These are phyloP conservation scores for Phaeosphaeria sp. DNA, from an alignment of 2,329 filamentous ascomycete genomes.

Conservation along the genomic window DNA sequence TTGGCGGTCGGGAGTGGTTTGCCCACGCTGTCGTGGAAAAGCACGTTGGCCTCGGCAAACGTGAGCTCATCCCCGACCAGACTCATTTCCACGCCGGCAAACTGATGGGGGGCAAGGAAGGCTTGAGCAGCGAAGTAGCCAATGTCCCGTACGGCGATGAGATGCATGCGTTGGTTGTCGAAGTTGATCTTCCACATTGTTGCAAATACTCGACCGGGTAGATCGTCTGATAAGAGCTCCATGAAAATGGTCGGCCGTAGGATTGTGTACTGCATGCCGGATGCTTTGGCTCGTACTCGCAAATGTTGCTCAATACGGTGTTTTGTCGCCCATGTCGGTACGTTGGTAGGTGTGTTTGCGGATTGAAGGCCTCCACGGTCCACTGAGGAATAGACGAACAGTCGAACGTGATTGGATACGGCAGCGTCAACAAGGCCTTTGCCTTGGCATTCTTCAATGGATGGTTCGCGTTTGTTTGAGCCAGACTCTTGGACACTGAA, in stretches of 20 bases:
- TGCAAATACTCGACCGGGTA: conserved; percentile 21
- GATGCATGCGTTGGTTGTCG: conserved; percentile 41
- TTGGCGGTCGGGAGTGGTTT: conserved; percentile 51
- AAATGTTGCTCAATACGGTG: conserved; percentile 66
- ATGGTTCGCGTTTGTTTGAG: neutral
- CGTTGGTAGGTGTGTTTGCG: conserved; percentile 57
- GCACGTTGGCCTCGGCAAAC: conserved; percentile 45
- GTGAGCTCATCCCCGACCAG: conserved; percentile 59
- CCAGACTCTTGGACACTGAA: conserved; percentile 27
- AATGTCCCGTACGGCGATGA: conserved; percentile 52
- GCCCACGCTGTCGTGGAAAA: conserved; percentile 54
- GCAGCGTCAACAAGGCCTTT: conserved; percentile 43
- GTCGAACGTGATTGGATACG: conserved; percentile 32
- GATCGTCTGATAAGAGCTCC: conserved; percentile 58
- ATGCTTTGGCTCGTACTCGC: conserved; percentile 38
- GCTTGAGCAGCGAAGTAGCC: conserved; percentile 56
- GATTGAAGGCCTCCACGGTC: conserved; percentile 49
- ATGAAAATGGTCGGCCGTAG: conserved; percentile 66
- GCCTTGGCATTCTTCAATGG: conserved; percentile 40
- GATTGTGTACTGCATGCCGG: conserved; percentile 62
- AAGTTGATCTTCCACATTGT: neutral
- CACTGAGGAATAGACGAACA: conserved; percentile 46
- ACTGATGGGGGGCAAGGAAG: conserved; percentile 51
- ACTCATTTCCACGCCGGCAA: conserved; percentile 49
- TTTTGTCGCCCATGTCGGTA: conserved; percentile 67